Base-by-base conservation (phyloP, 1,284 basidiomycete genomes). In the Ustilago trichophora region DNA sequence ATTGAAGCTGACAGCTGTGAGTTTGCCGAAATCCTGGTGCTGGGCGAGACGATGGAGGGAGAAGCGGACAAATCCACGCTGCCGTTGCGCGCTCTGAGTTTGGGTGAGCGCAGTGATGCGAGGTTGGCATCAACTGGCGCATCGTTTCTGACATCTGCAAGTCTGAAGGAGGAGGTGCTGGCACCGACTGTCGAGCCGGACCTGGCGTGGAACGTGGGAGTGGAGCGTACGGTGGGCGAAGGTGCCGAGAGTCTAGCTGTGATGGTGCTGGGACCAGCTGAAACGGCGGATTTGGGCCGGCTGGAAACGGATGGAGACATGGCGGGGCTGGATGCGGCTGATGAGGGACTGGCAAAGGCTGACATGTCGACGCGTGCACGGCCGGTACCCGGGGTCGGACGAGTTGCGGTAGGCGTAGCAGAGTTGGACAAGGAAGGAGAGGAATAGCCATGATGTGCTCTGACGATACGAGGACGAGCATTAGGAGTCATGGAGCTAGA, bases 341-440 rank as follows among this genome's bases (percentile, higher is more conserved):
- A 41, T 2, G 50, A 52, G 6, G 66, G 59, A 27, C 60, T 64
- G 5, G 56, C 59, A 22, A 64, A 60, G 13, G 56, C 53, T 18
- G 67, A 70, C 56, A 70, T 60, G 33, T 70, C 67, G 18, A 70
- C 67, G 24, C 56, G 55, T 7, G 67, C 67, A 6, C 67, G 45
- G 12, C 55, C 56, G 4, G 60, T 57, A 4, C 50, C 50, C 1
- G 52, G 40, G 0, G 45, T 31, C 2, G 60, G 38, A 15, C 60
- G 56, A 11, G 32, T 31, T 1, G 51, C 49, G 3, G 60, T 55
- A 5, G 60, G 41, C 2, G 60, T 58, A 22, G 35, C 40, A 6
- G 58, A 25, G 33, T 32, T 60, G 29, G 67, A 55, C 6, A 70
- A 34, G 7, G 56, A 55, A 9, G 60, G 56, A 3, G 67, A 70